phyloP scores from a whole-genome alignment of 306 rosid genomes.

The Hippophae gyantsensis region DNA sequence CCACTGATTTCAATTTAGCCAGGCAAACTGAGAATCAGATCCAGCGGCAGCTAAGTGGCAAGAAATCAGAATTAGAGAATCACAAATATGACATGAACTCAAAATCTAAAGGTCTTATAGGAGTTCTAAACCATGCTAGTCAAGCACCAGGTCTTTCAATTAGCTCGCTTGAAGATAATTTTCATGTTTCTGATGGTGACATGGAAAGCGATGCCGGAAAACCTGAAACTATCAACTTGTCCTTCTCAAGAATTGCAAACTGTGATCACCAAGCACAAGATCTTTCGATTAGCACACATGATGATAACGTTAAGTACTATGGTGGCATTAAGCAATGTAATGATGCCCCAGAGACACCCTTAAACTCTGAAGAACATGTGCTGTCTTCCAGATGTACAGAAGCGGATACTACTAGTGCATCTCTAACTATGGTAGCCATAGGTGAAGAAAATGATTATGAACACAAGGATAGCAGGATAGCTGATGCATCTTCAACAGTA shows the following conservation, averaged over 20 bases:
- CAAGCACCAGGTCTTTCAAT: conserved; percentile 27
- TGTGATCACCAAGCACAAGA: conserved; percentile 28
- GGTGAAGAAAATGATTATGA: conserved; percentile 39
- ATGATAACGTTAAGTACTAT: conserved; percentile 25
- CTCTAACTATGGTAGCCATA: conserved; percentile 23
- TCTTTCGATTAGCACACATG: conserved; percentile 28
- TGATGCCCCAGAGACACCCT: conserved; percentile 22
- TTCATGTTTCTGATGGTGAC: conserved; percentile 27
- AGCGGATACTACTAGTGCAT: conserved; percentile 24
- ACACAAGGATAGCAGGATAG: conserved; percentile 17
- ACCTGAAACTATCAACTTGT: conserved; percentile 32
- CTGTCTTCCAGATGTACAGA: conserved; percentile 28
- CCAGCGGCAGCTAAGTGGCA: conserved; percentile 52
- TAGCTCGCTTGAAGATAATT: conserved; percentile 26
- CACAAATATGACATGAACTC: conserved; percentile 33
- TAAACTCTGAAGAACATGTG: conserved; percentile 24
- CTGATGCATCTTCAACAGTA: conserved; percentile 31
- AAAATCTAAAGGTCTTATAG: conserved; percentile 33
- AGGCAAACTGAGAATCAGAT: conserved; percentile 46
- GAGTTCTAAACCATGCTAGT: conserved; percentile 31
- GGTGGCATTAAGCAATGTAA: conserved; percentile 26
- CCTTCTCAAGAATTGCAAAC: conserved; percentile 32
- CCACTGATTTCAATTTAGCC: conserved; percentile 51
- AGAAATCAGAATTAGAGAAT: conserved; percentile 37
- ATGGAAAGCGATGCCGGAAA: conserved; percentile 27